These are phyloP conservation scores for Syzygium syzygioides DNA, from an alignment of 441 rosid species.

Conservation along the genomic window DNA sequence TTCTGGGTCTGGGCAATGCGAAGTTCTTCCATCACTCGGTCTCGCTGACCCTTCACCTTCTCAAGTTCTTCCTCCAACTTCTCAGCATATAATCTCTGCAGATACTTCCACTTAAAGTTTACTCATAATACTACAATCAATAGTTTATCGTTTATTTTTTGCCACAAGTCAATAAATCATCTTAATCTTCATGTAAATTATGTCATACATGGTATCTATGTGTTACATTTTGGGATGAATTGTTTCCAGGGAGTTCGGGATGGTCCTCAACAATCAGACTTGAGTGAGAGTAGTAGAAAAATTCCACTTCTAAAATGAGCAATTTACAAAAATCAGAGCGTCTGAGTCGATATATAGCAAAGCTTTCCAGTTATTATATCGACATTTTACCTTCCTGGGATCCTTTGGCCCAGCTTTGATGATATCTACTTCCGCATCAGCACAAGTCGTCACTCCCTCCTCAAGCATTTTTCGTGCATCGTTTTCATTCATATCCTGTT, in stretches of 20 bases:
- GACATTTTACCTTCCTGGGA: neutral
- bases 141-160: neutral
- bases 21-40: slow-evolving; percentile 45
- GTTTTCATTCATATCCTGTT: neutral
- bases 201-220: neutral
- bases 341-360: no score
- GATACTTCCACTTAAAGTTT: neutral
- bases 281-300: neutral
- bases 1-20: slow-evolving; percentile 38
- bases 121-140: neutral
- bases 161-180: neutral
- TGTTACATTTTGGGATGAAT: neutral
- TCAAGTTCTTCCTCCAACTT: slow-evolving; percentile 2
- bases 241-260: neutral
- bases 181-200: slow-evolving; percentile 10
- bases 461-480: neutral
- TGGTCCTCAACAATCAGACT: neutral
- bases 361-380: no score
- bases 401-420: neutral
- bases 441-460: neutral
- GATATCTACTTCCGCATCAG: neutral
- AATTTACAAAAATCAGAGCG: no score
- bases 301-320: no score
- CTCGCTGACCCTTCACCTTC: slow-evolving; percentile 31
- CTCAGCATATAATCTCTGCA: neutral